These are phyloP conservation scores for Melaleuca alternifolia DNA, from an alignment of 345 rosid species.

Conservation along the genomic window DNA sequence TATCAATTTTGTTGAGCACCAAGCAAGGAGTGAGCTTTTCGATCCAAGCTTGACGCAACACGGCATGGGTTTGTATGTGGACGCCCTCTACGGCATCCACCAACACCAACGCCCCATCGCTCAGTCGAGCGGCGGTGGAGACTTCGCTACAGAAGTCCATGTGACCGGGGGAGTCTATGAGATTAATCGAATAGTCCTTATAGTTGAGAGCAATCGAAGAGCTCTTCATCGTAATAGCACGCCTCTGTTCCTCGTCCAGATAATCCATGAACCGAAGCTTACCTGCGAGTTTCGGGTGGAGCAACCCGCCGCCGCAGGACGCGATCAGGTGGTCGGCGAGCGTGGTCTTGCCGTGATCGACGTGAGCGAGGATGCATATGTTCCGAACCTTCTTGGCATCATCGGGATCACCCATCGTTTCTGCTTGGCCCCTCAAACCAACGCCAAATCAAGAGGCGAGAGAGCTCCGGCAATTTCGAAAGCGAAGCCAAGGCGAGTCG, in stretches of 20 bases:
- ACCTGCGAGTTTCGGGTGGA: conserved; percentile 79
- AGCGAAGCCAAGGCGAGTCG: not conserved
- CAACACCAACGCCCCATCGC: conserved; percentile 83
- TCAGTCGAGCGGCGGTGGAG: conserved; percentile 81
- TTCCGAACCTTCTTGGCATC: conserved; percentile 49
- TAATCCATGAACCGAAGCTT: conserved; percentile 83
- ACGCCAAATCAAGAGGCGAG: not conserved
- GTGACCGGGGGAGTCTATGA: conserved; percentile 94
- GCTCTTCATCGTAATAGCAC: conserved; percentile 98
- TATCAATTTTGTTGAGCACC: conserved; percentile 87
- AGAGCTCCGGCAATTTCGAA: not conserved
- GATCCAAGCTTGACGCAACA: conserved; percentile 80
- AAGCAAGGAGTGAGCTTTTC: conserved; percentile 91
- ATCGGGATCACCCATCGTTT: not conserved
- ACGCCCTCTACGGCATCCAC: conserved; percentile 98
- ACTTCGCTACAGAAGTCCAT: conserved; percentile 98
- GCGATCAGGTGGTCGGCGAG: conserved; percentile 93
- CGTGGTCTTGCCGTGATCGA: conserved; percentile 95
- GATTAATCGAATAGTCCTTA: conserved; percentile 47
- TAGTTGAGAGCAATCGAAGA: conserved; percentile 65
- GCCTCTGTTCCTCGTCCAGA: conserved; percentile 90
- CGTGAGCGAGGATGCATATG: conserved; percentile 85
- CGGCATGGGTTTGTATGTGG: conserved; percentile 91
- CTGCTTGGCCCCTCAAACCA: not conserved
- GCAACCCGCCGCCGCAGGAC: conserved; percentile 64